phyloP scores from a whole-genome alignment of 108 stramenopile species.

The Nitzschia sp. region DNA sequence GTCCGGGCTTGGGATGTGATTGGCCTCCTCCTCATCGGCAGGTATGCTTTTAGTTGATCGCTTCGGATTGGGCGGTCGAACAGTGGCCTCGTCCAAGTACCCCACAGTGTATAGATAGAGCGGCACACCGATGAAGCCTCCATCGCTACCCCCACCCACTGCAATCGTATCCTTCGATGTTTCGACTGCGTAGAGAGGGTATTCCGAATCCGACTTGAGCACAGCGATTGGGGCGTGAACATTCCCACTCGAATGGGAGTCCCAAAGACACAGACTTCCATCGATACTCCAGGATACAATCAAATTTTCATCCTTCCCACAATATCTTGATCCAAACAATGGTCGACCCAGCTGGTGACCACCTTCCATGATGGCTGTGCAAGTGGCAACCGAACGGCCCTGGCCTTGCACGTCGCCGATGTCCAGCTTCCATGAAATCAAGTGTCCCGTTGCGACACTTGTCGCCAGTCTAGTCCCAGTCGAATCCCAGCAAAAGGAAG shows the following conservation, averaged over 20 bases:
- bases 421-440: constrained; percentile 45
- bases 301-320: constrained; percentile 58
- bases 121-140: constrained; percentile 74
- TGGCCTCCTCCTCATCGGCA: not conserved
- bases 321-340: constrained; percentile 72
- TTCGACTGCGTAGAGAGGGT: constrained; percentile 79
- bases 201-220: constrained; percentile 45
- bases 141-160: constrained; percentile 58
- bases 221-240: constrained; percentile 72
- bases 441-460: constrained; percentile 77
- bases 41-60: not conserved
- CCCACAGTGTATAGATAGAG: constrained; percentile 41
- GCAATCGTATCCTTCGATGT: constrained; percentile 38
- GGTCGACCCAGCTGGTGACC: constrained; percentile 68
- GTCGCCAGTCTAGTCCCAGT: constrained; percentile 70
- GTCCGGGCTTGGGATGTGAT: not conserved
- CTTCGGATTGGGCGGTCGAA: constrained; percentile 1
- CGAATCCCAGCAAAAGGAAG: constrained; percentile 78
- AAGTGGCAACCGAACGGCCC: constrained; percentile 41
- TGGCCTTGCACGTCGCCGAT: constrained; percentile 22
- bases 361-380: constrained; percentile 74
- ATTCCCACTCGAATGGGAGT: constrained; percentile 57
- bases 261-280: constrained; percentile 82
- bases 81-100: not conserved
- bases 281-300: constrained; percentile 88